Percentiles rank a stretch among this genome's conserved stretches.
phyloP scores from a whole-genome alignment of 768 basidiomycete genomes.

The Leucocoprinus sp. region DNA sequence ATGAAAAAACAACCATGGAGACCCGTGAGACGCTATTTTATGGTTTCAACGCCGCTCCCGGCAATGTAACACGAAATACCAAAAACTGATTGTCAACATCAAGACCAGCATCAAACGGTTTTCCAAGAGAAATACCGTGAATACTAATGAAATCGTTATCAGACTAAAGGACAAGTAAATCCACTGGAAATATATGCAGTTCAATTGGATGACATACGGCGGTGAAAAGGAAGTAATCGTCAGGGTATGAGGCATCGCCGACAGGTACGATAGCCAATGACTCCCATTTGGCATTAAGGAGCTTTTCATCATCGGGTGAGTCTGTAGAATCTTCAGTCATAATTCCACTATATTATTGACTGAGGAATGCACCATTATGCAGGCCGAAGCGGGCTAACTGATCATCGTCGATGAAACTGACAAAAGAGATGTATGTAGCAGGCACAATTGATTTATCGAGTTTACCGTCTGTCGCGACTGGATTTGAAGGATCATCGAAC shows the following conservation, averaged over 20 bases:
- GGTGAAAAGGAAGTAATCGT: slow-evolving; percentile 65
- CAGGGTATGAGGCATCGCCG: slow-evolving; percentile 38
- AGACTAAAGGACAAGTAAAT: slow-evolving; percentile 22
- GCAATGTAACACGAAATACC: slow-evolving; percentile 49
- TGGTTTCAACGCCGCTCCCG: slow-evolving; percentile 19
- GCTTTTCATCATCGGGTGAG: slow-evolving; percentile 37
- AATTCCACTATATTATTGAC: background rate
- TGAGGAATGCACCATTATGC: slow-evolving; percentile 40
- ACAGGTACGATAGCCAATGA: slow-evolving; percentile 51
- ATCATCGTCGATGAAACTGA: slow-evolving; percentile 41
- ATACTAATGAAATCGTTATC: slow-evolving; percentile 58
- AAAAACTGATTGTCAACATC: slow-evolving; percentile 55
- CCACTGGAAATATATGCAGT: background rate
- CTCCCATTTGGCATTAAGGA: slow-evolving; percentile 66
- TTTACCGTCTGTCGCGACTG: slow-evolving; percentile 41
- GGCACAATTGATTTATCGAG: slow-evolving; percentile 40
- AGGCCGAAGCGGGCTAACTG: slow-evolving; percentile 56
- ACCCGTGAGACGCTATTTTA: too few relatives aligned
- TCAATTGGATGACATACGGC: slow-evolving; percentile 30
- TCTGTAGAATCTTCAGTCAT: slow-evolving; percentile 23
- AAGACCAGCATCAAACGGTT: slow-evolving; percentile 40
- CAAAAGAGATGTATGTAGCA: slow-evolving; percentile 48
- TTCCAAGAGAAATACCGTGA: slow-evolving; percentile 38
- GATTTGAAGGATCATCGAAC: slow-evolving; percentile 44
- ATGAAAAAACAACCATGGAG: too few relatives aligned